These are phyloP conservation scores for Lentinula lateritia DNA, from an alignment of 768 basidiomycete species.

Conservation along the genomic window DNA sequence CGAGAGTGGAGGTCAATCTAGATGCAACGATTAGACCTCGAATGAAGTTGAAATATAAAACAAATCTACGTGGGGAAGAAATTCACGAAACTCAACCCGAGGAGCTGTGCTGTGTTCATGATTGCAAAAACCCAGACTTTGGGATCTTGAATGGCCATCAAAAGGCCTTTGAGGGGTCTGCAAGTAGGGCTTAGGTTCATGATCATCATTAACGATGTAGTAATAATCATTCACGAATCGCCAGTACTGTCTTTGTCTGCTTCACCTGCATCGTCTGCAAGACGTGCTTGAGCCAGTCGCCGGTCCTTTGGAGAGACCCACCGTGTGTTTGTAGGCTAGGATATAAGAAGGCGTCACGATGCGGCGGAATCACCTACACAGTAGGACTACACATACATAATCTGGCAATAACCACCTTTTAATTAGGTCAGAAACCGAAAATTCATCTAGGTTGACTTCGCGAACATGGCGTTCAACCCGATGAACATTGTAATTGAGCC, in stretches of 20 bases:
- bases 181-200: neutral
- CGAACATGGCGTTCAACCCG: slow-evolving; percentile 48
- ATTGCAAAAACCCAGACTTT: slow-evolving; percentile 50
- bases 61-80: slow-evolving; percentile 50
- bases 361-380: neutral
- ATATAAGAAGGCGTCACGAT: neutral
- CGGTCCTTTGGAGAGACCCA: slow-evolving; percentile 49
- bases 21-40: neutral
- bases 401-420: slow-evolving; percentile 54
- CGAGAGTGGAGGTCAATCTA: slow-evolving; percentile 4
- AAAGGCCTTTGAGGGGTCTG: slow-evolving; percentile 47
- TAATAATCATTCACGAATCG: slow-evolving; percentile 44
- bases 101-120: slow-evolving; percentile 42
- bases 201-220: neutral
- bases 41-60: neutral
- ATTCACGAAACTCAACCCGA: slow-evolving; percentile 55
- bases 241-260: slow-evolving; percentile 54
- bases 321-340: slow-evolving; percentile 54
- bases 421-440: neutral
- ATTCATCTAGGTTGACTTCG: too few relatives aligned
- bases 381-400: slow-evolving; percentile 33
- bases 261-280: slow-evolving; percentile 65
- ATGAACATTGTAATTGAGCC: slow-evolving; percentile 59
- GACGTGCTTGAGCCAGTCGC: slow-evolving; percentile 57
- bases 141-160: slow-evolving; percentile 50